These are phyloP conservation scores for Phoma sp. DNA, from an alignment of 2,329 filamentous ascomycete genomes.

Conservation along the genomic window DNA sequence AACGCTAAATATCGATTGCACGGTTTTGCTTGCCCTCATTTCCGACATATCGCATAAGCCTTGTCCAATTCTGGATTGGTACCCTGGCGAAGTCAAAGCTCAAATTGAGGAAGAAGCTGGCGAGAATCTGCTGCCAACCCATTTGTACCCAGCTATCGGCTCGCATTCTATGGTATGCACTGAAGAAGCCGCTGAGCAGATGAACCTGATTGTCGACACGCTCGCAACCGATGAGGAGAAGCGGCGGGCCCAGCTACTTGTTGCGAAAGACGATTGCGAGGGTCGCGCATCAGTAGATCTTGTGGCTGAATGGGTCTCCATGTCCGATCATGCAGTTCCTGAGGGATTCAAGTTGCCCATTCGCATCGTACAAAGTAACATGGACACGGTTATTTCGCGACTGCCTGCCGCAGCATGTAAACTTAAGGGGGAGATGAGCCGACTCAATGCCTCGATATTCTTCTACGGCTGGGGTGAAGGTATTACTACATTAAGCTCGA, in stretches of 20 bases:
- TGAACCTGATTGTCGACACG: constrained; percentile 54
- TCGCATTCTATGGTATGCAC: constrained; percentile 68
- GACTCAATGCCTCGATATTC: constrained; percentile 73
- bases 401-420: constrained; percentile 55
- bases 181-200: constrained; percentile 66
- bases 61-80: constrained; percentile 55
- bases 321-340: constrained; percentile 63
- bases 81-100: constrained; percentile 65
- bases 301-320: constrained; percentile 33
- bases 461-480: constrained; percentile 71
- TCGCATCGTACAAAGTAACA: constrained; percentile 56
- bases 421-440: constrained; percentile 58
- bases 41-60: constrained; percentile 73
- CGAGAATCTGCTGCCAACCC: constrained; percentile 64
- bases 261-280: constrained; percentile 52
- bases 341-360: constrained; percentile 66
- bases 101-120: constrained; percentile 70
- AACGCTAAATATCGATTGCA: constrained; percentile 68
- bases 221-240: constrained; percentile 53
- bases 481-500: constrained; percentile 73
- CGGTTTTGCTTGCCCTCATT: constrained; percentile 72
- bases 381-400: constrained; percentile 40
- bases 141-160: constrained; percentile 68
- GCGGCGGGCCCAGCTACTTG: constrained; percentile 63
- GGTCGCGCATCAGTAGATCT: constrained; percentile 22